Evolutionary conservation across 2,329 filamentous ascomycete species (phyloP).

Genomic region (Sarocladiaceae sp.): DNA sequence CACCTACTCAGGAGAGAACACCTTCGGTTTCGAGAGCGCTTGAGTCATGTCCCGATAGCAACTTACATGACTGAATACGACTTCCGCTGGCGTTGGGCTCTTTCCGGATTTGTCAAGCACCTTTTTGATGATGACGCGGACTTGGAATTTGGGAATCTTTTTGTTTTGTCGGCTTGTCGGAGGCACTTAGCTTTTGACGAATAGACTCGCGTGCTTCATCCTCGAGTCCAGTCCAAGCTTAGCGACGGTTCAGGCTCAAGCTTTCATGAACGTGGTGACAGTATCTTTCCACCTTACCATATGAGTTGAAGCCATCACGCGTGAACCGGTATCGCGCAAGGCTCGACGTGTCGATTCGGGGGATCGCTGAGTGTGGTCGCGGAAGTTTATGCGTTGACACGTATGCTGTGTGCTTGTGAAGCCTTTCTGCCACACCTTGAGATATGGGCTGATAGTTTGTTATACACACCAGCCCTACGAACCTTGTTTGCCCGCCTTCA

Average conservation of each 20-base stretch:
- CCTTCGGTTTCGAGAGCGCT: slow-evolving; percentile 60
- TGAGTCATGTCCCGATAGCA: slow-evolving; percentile 15
- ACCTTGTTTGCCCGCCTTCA: no score
- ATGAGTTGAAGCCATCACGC: neutral
- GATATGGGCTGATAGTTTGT: no score
- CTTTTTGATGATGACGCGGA: neutral
- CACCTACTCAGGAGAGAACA: slow-evolving; percentile 99
- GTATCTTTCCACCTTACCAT: no score
- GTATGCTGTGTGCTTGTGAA: no score
- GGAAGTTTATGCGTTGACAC: no score
- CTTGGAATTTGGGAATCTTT: neutral
- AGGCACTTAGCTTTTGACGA: slow-evolving; percentile 5
- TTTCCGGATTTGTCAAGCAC: slow-evolving; percentile 2
- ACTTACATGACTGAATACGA: slow-evolving; percentile 3
- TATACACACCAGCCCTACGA: no score
- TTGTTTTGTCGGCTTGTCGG: slow-evolving; percentile 1
- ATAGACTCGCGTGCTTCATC: slow-evolving; percentile 6
- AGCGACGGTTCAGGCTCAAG: neutral
- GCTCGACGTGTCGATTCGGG: neutral
- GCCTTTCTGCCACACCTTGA: no score
- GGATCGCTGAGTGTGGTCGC: no score
- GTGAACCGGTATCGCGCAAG: neutral
- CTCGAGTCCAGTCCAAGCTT: neutral
- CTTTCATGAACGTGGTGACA: neutral
- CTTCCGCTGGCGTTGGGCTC: slow-evolving; percentile 6